Conservation (phyloP, 495 filamentous ascomycete genomes). For the Annulohypoxylon stygium region DNA sequence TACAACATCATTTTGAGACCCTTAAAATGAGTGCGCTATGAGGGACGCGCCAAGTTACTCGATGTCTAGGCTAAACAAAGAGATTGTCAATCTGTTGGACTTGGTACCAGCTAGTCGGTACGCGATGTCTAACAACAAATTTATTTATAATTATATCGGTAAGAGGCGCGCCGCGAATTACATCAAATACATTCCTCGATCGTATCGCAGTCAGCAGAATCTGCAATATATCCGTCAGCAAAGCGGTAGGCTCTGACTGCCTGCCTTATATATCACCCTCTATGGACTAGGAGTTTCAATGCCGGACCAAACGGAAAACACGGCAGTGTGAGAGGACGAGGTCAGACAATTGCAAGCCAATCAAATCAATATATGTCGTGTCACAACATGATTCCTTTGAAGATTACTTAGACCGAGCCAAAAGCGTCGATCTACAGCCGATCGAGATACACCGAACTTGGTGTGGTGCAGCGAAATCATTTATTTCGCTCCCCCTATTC, state of each 20-base stretch:
- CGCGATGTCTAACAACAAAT: background rate
- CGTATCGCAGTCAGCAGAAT: background rate
- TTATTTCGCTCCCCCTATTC: background rate
- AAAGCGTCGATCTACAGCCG: constrained; percentile 16
- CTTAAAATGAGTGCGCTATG: background rate
- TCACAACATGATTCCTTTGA: constrained; percentile 39
- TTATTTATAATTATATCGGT: constrained; percentile 14
- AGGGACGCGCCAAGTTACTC: background rate
- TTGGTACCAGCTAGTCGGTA: constrained; percentile 3
- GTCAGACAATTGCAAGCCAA: constrained; percentile 25
- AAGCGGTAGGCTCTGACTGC: constrained; percentile 16
- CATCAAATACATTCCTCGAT: background rate
- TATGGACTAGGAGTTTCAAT: constrained; percentile 7
- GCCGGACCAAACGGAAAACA: constrained; percentile 23
- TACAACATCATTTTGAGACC: background rate
- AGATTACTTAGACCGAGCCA: constrained; percentile 6
- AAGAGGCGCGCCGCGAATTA: background rate
- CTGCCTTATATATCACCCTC: background rate
- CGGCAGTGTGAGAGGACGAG: constrained; percentile 20
- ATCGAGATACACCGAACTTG: background rate
- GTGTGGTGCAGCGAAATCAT: background rate
- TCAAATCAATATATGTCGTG: constrained; percentile 29
- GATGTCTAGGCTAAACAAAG: constrained; percentile 6
- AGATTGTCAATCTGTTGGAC: background rate
- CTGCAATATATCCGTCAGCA: background rate